Base-by-base conservation (phyloP, 2,329 filamentous ascomycete genomes). In the Monilinia fructigena region DNA sequence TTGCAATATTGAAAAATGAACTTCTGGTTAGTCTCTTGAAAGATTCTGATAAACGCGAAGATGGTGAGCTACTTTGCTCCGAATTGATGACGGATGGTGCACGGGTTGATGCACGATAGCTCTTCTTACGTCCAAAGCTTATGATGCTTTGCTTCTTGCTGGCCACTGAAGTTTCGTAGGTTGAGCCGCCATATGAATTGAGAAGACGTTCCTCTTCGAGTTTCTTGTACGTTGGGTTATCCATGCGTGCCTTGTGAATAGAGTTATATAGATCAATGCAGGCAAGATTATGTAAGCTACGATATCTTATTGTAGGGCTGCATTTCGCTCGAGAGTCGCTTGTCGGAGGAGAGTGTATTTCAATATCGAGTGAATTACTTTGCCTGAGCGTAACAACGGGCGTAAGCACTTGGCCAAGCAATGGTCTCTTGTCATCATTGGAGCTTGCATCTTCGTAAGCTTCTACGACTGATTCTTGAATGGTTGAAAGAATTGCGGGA, bases 311-410 rank as follows among this genome's bases (percentile, higher is more conserved):
- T 42, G 83, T 83, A 18, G 88, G 89, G 61, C 89, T 84, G 75
- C 79, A 84, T 67, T 82, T 85, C 66, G 97, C 84, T 72, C 86
- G 86, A 6, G 90, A 93, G 69, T 90, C 86, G 45, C 83, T 76
- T 8, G 90, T 90, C 35, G 93, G 90, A 1, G 92, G 92, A 8
- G 94, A 97, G 60, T 93, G 90, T 70, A 99, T 92, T 71, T 96
- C 95, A 64, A 99, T 91, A 76, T 99, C 95, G 42, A 99, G 86
- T 4, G 91, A 91, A 28, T 93, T 99, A 73, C 93, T 95, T 74
- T 94, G 90, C 69, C 94, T 87, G 68, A 98, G 88, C 71, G 93
- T 90, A 10, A 98, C 94, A 48, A 97, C 82, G 0, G 95, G 95
- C 0, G 94, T 98, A 53, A 99, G 86, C 74, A 97, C 92, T 45